phyloP scores from a whole-genome alignment of 129 eudicot species.

The Flaveria robusta region DNA sequence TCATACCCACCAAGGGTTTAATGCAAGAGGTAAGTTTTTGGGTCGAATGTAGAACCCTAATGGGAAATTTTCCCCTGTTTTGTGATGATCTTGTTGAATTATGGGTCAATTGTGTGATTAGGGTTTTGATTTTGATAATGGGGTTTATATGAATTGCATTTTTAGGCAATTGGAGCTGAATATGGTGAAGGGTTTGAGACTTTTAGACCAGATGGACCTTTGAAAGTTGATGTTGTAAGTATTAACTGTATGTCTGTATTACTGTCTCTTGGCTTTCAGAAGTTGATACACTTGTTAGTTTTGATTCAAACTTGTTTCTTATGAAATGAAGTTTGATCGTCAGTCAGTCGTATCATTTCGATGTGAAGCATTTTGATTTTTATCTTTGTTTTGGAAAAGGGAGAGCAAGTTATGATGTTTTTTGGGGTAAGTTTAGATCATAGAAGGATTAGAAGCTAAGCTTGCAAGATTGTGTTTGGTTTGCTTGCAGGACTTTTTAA shows the following conservation, averaged over 20 bases:
- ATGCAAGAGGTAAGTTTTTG: slow-evolving; percentile 63
- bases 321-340: background rate
- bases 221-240: slow-evolving; percentile 93
- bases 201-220: slow-evolving; percentile 85
- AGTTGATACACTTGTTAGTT: slow-evolving; percentile 4
- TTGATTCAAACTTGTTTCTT: background rate
- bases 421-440: background rate
- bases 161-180: slow-evolving; percentile 95
- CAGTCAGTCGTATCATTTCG: background rate
- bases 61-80: background rate
- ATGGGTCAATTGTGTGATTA: background rate
- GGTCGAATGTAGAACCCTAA: background rate
- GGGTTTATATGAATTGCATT: background rate
- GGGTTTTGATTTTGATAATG: background rate
- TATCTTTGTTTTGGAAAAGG: background rate
- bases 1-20: slow-evolving; percentile 58
- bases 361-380: background rate
- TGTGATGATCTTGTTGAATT: background rate
- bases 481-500: slow-evolving; percentile 69
- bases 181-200: slow-evolving; percentile 97
- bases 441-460: slow-evolving; percentile 3
- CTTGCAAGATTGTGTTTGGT: background rate
- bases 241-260: background rate
- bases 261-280: no score
- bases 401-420: background rate